Evolutionary conservation across 1,284 basidiomycete species (phyloP), one percentile per base, ranked within the genome.

Genomic region (Cryptococcus wingfieldii): DNA sequence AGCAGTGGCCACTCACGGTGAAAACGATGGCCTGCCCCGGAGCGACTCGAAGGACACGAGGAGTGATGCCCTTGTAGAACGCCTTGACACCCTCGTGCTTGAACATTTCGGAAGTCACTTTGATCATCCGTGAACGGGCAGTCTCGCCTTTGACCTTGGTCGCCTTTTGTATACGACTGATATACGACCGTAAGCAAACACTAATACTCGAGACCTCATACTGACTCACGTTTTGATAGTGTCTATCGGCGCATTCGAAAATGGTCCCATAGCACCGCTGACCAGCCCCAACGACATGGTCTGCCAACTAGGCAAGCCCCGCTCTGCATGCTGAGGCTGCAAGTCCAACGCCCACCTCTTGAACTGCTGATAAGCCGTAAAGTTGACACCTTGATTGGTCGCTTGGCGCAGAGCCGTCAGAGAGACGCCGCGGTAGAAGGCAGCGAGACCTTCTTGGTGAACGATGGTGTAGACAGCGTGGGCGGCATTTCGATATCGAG

Each of bases 321-420:
- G 64, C 34, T 72, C 77, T 43, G 87, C 84, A 9, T 76, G 77
- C 39, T 87, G 83, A 14, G 92, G 92, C 75, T 98, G 95, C 65
- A 83, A 78, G 56, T 78, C 78, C 59, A 88, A 83, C 34, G 89
- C 88, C 54, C 86, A 68, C 71, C 87, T 88, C 82, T 98, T 98
- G 67, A 98, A 81, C 75, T 98, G 90, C 77, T 97, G 95, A 80
- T 98, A 99, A 41, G 90, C 92, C 6, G 95, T 98, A 70, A 99
- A 99, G 79, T 98, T 98, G 55, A 92, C 94, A 66, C 92, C 93
- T 80, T 98, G 95, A 75, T 99, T 99, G 27, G 95, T 99, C 12
- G 95, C 94, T 81, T 98, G 96, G 52, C 96, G 82, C 28, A 97
- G 80, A 1, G 96, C 95, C 3, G 96, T 98, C 48, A 98, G 82